These are phyloP conservation scores for Pleurotus tuoliensis DNA, from an alignment of 768 basidiomycete species.

Conservation along the genomic window DNA sequence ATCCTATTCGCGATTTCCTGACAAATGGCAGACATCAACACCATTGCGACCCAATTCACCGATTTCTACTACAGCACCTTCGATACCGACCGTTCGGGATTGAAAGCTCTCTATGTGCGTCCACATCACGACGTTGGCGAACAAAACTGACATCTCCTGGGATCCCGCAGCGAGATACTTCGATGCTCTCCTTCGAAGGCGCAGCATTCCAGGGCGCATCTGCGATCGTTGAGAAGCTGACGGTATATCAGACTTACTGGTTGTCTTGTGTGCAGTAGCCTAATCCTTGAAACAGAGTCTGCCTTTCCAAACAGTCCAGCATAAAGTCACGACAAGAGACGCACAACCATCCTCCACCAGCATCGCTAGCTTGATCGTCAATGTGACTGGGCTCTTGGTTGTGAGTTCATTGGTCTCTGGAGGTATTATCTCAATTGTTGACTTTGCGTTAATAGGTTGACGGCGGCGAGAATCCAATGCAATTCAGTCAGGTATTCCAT, in stretches of 20 bases:
- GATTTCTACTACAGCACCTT: slow-evolving; percentile 84
- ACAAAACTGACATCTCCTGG: slow-evolving; percentile 24
- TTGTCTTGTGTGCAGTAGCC: not conserved
- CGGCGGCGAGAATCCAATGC: slow-evolving; percentile 71
- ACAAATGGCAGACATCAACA: slow-evolving; percentile 67
- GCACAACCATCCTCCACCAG: slow-evolving; percentile 76
- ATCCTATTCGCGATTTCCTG: slow-evolving; percentile 9
- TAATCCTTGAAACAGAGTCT: slow-evolving; percentile 43
- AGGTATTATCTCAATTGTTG: not conserved
- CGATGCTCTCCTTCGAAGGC: slow-evolving; percentile 87
- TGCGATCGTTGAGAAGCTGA: slow-evolving; percentile 69
- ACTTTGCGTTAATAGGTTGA: slow-evolving; percentile 59
- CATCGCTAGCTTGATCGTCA: slow-evolving; percentile 63
- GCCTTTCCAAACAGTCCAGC: slow-evolving; percentile 78
- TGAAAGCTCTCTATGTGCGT: slow-evolving; percentile 78
- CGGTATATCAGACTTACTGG: slow-evolving; percentile 35
- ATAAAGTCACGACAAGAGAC: slow-evolving; percentile 80
- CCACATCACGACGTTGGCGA: not conserved
- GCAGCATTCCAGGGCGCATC: slow-evolving; percentile 47
- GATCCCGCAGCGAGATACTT: slow-evolving; percentile 57
- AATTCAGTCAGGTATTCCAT: slow-evolving; percentile 93
- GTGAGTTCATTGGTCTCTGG: slow-evolving; percentile 36
- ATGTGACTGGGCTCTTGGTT: slow-evolving; percentile 82
- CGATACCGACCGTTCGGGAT: slow-evolving; percentile 51
- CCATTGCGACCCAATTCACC: slow-evolving; percentile 75